Evolutionary conservation across 2,329 filamentous ascomycete genomes (phyloP), one percentile per base, ranked within the genome.

Genomic region (Phaeosphaeriaceae sp.): DNA sequence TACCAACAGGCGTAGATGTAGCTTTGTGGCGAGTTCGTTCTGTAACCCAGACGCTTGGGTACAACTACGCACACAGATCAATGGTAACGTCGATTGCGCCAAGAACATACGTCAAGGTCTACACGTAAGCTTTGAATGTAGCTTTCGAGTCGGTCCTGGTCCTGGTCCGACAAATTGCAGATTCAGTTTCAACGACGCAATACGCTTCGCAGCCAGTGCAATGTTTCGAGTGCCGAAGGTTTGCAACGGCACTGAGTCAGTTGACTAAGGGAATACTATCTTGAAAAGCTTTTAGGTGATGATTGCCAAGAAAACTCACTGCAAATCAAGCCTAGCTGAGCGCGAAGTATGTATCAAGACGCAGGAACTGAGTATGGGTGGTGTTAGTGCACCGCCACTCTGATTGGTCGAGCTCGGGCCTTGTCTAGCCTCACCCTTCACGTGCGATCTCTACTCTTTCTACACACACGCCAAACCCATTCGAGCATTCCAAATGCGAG

Each of bases 331-430:
- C 15, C 15, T 40, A 3, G 4, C 3, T 15, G 3, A 40, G 36
- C 36, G 15, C 7, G 15, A 7, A 15, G 15, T 40, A 40, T 40
- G 17, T 4, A 13, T 36, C 31, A 36, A 15, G 17, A 40, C 17
- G 2, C 36, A 3, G 17, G 3, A 4, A 40, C 36, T 27, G 15
- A 40, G n/a, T 3, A 40, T 6, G 36, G 15, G 2, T 40, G 36
- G 31, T 36, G 5, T 57, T 59, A 52, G 54, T 60, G 57, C 53
- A 53, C 40, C 10, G 53, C 49, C 25, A 51, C 54, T 51, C 56
- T 62, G 46, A 62, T 60, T 62, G 54, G 57, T 40, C 47, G 47
- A 55, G 54, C 48, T 51, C 52, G 19, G 50, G 47, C 51, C 50
- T 51, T 51, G n/a, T 45, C 25, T 21, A 21, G 50, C 50, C 20